A percentile compares a stretch with the other conserved stretches of the same genome.
These are phyloP conservation scores for Knoxdaviesia capensis DNA, from an alignment of 2,329 filamentous ascomycete species.

Conservation along the genomic window DNA sequence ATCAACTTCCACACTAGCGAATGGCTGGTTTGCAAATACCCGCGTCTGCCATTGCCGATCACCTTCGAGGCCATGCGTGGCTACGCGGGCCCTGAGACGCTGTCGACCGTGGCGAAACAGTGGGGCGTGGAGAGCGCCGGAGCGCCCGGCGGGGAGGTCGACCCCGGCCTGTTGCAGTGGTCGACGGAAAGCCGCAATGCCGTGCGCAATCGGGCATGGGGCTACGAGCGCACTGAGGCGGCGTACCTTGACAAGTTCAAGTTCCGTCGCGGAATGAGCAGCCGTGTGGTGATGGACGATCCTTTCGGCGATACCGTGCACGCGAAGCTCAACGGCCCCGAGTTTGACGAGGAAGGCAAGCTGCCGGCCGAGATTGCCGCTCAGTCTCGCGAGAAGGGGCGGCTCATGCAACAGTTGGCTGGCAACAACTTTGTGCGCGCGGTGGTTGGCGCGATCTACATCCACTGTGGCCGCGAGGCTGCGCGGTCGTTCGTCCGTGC, in stretches of 20 bases:
- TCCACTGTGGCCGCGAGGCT: constrained; percentile 62
- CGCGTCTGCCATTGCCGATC: constrained; percentile 75
- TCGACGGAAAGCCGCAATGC: constrained; percentile 24
- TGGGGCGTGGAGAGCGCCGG: constrained; percentile 89
- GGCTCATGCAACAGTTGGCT: constrained; percentile 57
- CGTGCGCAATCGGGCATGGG: constrained; percentile 23
- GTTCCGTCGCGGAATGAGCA: constrained; percentile 52
- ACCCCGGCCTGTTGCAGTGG: constrained; percentile 79
- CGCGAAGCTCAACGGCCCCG: constrained; percentile 6
- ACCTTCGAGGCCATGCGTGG: constrained; percentile 72
- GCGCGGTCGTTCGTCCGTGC: constrained; percentile 65
- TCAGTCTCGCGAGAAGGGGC: constrained; percentile 13
- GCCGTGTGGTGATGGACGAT: constrained; percentile 63
- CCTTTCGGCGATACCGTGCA: constrained; percentile 51
- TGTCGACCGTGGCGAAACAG: constrained; percentile 54
- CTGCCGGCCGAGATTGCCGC: constrained; percentile 5
- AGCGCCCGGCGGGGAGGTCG: constrained; percentile 74
- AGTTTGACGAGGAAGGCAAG: constrained; percentile 4
- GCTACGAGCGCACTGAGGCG: constrained; percentile 29
- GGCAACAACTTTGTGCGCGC: constrained; percentile 64
- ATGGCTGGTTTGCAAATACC: constrained; percentile 72
- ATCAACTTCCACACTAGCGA: constrained; percentile 81
- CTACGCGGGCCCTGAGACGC: constrained; percentile 56
- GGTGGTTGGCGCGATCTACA: constrained; percentile 65
- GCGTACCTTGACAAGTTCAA: constrained; percentile 22